Evolutionary conservation across 2,329 filamentous ascomycete genomes (phyloP).

Genomic region (Teratosphaeria gauchensis): DNA sequence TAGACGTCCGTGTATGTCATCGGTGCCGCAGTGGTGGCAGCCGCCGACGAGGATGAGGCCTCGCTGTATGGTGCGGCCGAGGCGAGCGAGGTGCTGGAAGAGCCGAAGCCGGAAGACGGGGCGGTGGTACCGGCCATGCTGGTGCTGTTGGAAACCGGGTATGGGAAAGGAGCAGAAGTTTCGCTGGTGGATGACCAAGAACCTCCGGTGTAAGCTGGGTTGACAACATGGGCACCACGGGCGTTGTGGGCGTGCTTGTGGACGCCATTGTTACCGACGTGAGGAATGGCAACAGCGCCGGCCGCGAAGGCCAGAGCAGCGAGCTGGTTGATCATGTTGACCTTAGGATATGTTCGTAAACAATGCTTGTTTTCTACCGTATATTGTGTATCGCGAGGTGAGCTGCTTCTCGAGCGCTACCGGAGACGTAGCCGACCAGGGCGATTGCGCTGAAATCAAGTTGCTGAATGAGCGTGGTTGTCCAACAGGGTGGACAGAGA

Average conservation of each 20-base stretch:
- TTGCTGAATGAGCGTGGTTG: conserved; percentile 24
- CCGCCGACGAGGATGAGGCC: not conserved
- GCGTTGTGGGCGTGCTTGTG: conserved; percentile 13
- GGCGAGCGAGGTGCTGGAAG: not conserved
- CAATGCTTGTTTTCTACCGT: not conserved
- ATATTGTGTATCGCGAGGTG: not conserved
- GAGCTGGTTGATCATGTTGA: conserved; percentile 23
- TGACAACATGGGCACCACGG: conserved; percentile 9
- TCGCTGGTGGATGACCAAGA: conserved; percentile 13
- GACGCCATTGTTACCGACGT: conserved; percentile 14
- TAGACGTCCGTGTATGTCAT: not conserved
- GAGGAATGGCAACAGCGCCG: conserved; percentile 29
- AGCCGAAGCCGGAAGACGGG: not conserved
- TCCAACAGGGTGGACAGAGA: conserved; percentile 25
- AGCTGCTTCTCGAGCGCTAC: conserved; percentile 32
- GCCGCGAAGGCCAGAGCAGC: conserved; percentile 35
- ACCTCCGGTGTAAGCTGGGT: conserved; percentile 5
- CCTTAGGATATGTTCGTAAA: not conserved
- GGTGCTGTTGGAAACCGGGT: conserved; percentile 19
- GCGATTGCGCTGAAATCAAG: conserved; percentile 25
- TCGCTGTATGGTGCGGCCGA: not conserved
- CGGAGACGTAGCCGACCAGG: conserved; percentile 32
- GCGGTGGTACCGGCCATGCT: conserved; percentile 18
- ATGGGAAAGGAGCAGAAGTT: conserved; percentile 19
- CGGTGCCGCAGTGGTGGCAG: not conserved